phyloP scores from a whole-genome alignment of 805 yeast genomes.

The Barnettozyma wickerhamii region DNA sequence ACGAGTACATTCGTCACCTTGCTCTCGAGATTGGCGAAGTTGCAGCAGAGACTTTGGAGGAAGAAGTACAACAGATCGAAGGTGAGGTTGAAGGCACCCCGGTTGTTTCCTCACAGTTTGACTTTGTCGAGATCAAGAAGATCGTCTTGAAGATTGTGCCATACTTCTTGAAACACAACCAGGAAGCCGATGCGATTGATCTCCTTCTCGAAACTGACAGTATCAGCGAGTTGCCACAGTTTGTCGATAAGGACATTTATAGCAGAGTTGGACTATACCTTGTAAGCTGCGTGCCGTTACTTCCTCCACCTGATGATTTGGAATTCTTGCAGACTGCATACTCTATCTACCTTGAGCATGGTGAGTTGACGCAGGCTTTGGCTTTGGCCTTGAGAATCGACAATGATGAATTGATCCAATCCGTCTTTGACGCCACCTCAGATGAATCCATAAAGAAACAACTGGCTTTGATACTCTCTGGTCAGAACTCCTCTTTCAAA shows the following conservation, averaged over 20 bases:
- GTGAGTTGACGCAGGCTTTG: slow-evolving; percentile 84
- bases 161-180: slow-evolving; percentile 87
- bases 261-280: slow-evolving; percentile 90
- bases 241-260: slow-evolving; percentile 79
- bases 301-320: slow-evolving; percentile 92
- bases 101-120: slow-evolving; percentile 18
- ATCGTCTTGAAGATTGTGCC: slow-evolving; percentile 80
- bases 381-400: slow-evolving; percentile 86
- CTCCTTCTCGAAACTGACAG: slow-evolving; percentile 83
- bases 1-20: slow-evolving; percentile 93
- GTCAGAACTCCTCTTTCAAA: slow-evolving; percentile 79
- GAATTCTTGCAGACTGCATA: slow-evolving; percentile 85
- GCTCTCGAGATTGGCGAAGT: slow-evolving; percentile 94
- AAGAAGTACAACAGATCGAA: slow-evolving; percentile 27
- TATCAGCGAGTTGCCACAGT: slow-evolving; percentile 76
- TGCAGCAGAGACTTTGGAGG: slow-evolving; percentile 51
- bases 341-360: slow-evolving; percentile 73
- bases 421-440: slow-evolving; percentile 76
- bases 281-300: slow-evolving; percentile 93
- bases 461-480: slow-evolving; percentile 82
- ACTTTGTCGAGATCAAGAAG: slow-evolving; percentile 44
- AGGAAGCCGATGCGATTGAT: slow-evolving; percentile 98
- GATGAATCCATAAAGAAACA: slow-evolving; percentile 81
- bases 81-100: slow-evolving; percentile 8
- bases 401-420: slow-evolving; percentile 67